Base-by-base conservation (phyloP, 331 rosid species). In the Quercus phellos region DNA sequence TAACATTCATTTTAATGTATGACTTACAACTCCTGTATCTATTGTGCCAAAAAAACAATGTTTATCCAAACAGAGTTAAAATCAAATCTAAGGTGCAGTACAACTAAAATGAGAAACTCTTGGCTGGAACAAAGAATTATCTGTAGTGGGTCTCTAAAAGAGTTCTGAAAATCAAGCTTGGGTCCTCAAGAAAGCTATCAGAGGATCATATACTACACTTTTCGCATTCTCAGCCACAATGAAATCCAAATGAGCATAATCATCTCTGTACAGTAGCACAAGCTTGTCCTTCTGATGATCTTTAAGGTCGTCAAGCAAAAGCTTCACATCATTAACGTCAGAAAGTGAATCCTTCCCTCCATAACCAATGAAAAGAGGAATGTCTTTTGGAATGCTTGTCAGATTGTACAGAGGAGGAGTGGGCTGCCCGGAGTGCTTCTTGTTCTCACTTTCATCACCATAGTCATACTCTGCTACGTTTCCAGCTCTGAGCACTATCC, bases 201-300 rank as follows among this genome's bases (percentile, higher is more conserved):
- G 70, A 24, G 88, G 81, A 61, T 84, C 81, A 77, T 81, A 81
- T 51, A 81, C 78, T 27, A 64, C 27, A 76, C 74, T 76, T 0
- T 87, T 87, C 66, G 85, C 88, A 81, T 81, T 79, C 50, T 55
- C 58, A 14, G 72, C 86, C 68, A 50, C 2, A 59, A 73, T 29
- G 74, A 87, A 87, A 84, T 87, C 90, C 42, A 8, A 35, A 68
- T 87, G 90, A 55, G 86, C 86, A 73, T 87, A 87, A 1, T 81
- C 32, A 19, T 60, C 32, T 29, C 10, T 60, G 26, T 5, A 60
- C 32, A 4, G 11, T 29, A 60, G 30, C 68, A 60, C 30, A 24
- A 24, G 32, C 32, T 60, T 60, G 68, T 60, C 68, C n/a, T 60
- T 60, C 11, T 60, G 16, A 6, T 11, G 68, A 24, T 60, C 68